A percentile compares a stretch with the other conserved stretches of the same genome.
Conservation (phyloP, 2,329 filamentous ascomycete species). For the Ascochyta clinopodiicola region DNA sequence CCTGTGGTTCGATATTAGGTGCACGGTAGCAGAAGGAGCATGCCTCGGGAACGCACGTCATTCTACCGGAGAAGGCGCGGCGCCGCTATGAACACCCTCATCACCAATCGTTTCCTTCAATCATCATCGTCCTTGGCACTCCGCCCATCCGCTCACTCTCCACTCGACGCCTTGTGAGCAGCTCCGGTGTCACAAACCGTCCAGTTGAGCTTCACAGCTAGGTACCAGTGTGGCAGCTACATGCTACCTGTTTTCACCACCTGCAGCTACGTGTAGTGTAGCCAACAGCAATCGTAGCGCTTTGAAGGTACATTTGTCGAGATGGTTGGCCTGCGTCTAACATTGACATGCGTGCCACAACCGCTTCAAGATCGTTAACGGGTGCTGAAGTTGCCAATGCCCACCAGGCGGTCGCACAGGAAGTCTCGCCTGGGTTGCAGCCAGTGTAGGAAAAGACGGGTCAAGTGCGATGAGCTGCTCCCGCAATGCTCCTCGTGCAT, state of each 20-base stretch:
- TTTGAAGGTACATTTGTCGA: not conserved
- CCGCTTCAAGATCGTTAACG: not conserved
- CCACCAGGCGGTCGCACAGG: slow-evolving; percentile 16
- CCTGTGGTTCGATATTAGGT: slow-evolving; percentile 1
- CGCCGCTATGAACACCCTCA: not conserved
- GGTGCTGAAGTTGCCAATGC: slow-evolving; percentile 11
- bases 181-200: not conserved
- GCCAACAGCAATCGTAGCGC: not conserved
- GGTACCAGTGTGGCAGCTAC: not conserved
- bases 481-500: slow-evolving; percentile 16
- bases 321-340: not conserved
- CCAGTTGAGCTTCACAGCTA: not conserved
- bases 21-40: slow-evolving; percentile 4
- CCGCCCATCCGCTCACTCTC: not conserved
- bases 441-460: slow-evolving; percentile 21
- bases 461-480: slow-evolving; percentile 21
- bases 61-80: not conserved
- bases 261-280: not conserved
- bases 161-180: not conserved
- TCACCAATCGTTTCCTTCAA: not conserved
- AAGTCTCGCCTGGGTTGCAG: slow-evolving; percentile 24
- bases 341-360: not conserved
- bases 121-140: slow-evolving; percentile 4
- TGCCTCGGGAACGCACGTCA: slow-evolving; percentile 16
- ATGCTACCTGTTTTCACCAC: not conserved